Evolutionary conservation across 73 alveolate genomes (phyloP), one percentile per base, ranked within the genome.

Genomic region (Paramecium sexaurelia): DNA sequence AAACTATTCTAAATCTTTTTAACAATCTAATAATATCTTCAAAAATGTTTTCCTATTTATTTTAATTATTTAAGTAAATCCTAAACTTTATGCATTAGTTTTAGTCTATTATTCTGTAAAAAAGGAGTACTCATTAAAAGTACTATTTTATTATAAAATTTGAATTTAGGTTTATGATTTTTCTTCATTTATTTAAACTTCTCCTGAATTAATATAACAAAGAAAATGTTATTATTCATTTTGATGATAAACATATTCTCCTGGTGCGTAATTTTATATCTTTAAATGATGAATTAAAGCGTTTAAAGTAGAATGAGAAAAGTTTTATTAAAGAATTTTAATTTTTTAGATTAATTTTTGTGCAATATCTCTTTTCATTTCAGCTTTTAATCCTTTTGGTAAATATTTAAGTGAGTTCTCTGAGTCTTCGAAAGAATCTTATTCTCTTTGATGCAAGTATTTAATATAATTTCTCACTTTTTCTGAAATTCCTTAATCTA

Each of bases 391-490:
- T 22, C 47, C 83, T 61, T 61, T 61, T 4, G 83, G 83, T 61
- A 61, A 61, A 10, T 61, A 32, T 7, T 24, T 19, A 61, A 61
- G n/a, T 20, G 41, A 27, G 10, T 9, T 61, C 15, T 61, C 24
- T 7, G 39, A 61, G 24, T 61, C 82, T 11, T 61, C 41, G 5
- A 27, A 9, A 61, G 36, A 27, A 26, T 61, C 82, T 5, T 61
- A 6, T 61, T 61, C 82, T 27, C 22, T 61, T 22, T 61, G 24
- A 8, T 32, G 10, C 10, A 61, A 19, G 35, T 78, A 39, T 22
- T 78, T 78, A 24, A 78, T 19, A 51, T 68, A 87, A 24, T 87
- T 36, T 5, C 87, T 67, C 0, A 87, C 90, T 55, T 51, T 41
- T 19, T 27, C 43, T 33, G 68, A 55, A 0, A 87, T 13, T 11